Evolutionary conservation across 176 grass and related monocot species (phyloP), one percentile per base, ranked within the genome.

Genomic region (Canna indica): DNA sequence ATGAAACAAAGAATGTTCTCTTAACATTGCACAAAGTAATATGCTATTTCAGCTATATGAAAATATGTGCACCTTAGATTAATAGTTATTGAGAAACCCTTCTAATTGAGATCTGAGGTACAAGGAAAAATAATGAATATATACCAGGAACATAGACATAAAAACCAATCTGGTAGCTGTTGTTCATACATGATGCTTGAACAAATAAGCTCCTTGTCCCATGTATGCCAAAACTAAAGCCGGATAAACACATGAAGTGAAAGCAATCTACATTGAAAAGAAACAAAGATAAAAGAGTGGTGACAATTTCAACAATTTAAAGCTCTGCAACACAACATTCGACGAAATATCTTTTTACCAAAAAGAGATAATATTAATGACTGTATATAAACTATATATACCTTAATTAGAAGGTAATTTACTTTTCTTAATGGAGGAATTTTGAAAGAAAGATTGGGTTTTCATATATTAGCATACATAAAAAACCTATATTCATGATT

Each of bases 161-260:
- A 36, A 73, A 73, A 39, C 71, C 71, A 42, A 73, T 73, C n/a
- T 73, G 71, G 53, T 73, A 73, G 18, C 34, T 73, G 52, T n/a
- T 73, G 54, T 45, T 28, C 22, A 59, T 59, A 18, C 13, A 41
- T 73, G 71, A 59, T 73, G 53, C 42, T 59, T 73, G 0, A 54
- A 73, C 29, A 73, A 73, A 36, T 73, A 73, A 42, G 71, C 71
- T 9, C 54, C 71, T 61, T 73, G 71, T 59, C 71, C 71, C 71
- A 73, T 73, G 71, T 73, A 73, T 44, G 53, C 54, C 71, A 73
- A 28, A 28, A 73, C 54, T 59, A 73, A 59, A 28, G 71, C 54
- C 22, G 71, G 71, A 73, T 73, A 73, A 42, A 73, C 54, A 1
- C 33, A 42, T 44, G 36, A 60, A 61, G 53, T 60, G 52, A 73